phyloP scores from a whole-genome alignment of 1,284 basidiomycete genomes.

The Xerocomus minutiporus region DNA sequence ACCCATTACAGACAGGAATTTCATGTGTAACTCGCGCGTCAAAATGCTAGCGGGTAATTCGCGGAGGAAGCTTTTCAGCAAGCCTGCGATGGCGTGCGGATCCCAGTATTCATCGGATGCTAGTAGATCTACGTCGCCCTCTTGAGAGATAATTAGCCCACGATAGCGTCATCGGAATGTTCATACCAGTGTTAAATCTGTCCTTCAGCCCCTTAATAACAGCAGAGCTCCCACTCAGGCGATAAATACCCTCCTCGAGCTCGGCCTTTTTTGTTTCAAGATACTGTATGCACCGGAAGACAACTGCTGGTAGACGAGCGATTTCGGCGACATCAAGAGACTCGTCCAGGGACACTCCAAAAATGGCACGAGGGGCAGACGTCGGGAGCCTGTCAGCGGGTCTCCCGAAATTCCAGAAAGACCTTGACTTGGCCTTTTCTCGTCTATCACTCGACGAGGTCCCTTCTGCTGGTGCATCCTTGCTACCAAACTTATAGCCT shows the following conservation, averaged over 20 bases:
- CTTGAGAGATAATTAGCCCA: slow-evolving; percentile 37
- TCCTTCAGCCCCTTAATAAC: slow-evolving; percentile 94
- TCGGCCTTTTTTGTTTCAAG: slow-evolving; percentile 88
- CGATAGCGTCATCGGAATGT: slow-evolving; percentile 5
- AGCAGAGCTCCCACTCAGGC: slow-evolving; percentile 87
- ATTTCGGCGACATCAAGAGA: slow-evolving; percentile 87
- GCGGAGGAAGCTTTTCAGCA: slow-evolving; percentile 86
- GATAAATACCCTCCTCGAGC: slow-evolving; percentile 96
- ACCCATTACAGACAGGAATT: slow-evolving; percentile 90
- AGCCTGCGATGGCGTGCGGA: slow-evolving; percentile 89
- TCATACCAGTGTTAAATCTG: slow-evolving; percentile 80
- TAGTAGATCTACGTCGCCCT: slow-evolving; percentile 88
- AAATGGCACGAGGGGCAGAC: slow-evolving; percentile 70
- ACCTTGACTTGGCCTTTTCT: slow-evolving; percentile 84
- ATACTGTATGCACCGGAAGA: slow-evolving; percentile 91
- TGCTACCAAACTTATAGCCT: slow-evolving; percentile 83
- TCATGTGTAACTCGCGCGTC: slow-evolving; percentile 85
- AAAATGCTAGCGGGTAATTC: slow-evolving; percentile 88
- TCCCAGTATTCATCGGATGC: slow-evolving; percentile 89
- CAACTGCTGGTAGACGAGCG: slow-evolving; percentile 87
- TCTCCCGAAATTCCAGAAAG: slow-evolving; percentile 83
- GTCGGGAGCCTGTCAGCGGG: slow-evolving; percentile 42
- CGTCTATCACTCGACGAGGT: slow-evolving; percentile 57
- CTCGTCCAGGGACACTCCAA: slow-evolving; percentile 85
- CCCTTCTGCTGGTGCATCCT: slow-evolving; percentile 52